phyloP scores from a whole-genome alignment of 2,329 filamentous ascomycete species.

The Beauveria rudraprayagi region DNA sequence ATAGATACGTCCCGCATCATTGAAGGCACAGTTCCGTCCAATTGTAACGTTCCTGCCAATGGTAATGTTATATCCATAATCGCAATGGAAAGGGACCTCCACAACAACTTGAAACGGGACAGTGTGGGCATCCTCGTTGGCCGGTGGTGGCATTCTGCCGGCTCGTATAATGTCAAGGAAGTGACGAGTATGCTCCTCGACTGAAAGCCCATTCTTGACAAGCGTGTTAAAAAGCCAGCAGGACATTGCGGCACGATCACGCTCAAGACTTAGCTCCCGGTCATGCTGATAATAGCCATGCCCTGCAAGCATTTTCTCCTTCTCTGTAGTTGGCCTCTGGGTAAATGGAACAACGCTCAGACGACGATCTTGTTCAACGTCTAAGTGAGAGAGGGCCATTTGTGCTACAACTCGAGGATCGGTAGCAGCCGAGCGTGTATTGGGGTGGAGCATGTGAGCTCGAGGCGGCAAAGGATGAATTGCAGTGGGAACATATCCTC shows the following conservation, averaged over 20 bases:
- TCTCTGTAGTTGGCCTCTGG: conserved; percentile 51
- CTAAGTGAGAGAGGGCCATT: conserved; percentile 44
- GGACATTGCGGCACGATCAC: conserved; percentile 73
- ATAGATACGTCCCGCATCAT: conserved; percentile 75
- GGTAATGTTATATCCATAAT: conserved; percentile 91
- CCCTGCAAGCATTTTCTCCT: conserved; percentile 84
- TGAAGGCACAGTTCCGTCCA: conserved; percentile 73
- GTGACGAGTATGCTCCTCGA: conserved; percentile 57
- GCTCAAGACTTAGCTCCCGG: conserved; percentile 71
- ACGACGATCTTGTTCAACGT: conserved; percentile 24
- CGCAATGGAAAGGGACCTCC: conserved; percentile 82
- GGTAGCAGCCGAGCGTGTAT: conserved; percentile 39
- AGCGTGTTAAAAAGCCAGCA: conserved; percentile 78
- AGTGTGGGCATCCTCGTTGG: conserved; percentile 47
- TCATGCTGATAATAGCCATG: conserved; percentile 71
- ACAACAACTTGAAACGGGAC: conserved; percentile 69
- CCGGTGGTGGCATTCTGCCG: conserved; percentile 41
- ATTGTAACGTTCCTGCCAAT: conserved; percentile 81
- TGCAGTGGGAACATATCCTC: conserved; percentile 45
- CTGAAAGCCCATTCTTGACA: conserved; percentile 61
- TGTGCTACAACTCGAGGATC: conserved; percentile 45
- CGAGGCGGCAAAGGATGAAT: conserved; percentile 38
- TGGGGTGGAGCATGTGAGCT: conserved; percentile 32
- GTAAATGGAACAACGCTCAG: conserved; percentile 23
- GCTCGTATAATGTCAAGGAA: conserved; percentile 67